Evolutionary conservation across 495 filamentous ascomycete species (phyloP).

Genomic region (Aspergillus mulundensis): DNA sequence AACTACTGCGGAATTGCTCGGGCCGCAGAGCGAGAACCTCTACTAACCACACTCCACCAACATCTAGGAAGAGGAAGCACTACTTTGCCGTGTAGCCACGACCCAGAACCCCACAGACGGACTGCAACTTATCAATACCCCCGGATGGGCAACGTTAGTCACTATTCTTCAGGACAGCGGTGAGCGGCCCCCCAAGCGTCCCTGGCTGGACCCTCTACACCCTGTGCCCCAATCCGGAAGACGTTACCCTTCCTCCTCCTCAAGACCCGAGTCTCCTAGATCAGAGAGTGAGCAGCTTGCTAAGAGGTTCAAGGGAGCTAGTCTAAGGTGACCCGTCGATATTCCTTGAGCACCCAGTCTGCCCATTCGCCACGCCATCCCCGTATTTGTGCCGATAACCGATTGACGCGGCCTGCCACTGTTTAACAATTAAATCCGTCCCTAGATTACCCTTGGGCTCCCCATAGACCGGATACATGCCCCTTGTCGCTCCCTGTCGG

Average conservation of each 20-base stretch:
- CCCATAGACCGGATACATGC: background rate
- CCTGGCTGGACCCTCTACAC: slow-evolving; percentile 45
- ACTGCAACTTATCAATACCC: slow-evolving; percentile 73
- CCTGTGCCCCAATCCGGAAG: slow-evolving; percentile 30
- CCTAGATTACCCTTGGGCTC: too few relatives aligned
- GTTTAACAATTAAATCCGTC: background rate
- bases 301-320: slow-evolving; percentile 99
- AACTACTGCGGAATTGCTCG: background rate
- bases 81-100: slow-evolving; percentile 79
- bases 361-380: background rate
- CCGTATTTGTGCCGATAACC: background rate
- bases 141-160: slow-evolving; percentile 89
- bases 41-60: background rate
- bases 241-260: slow-evolving; percentile 25
- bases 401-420: background rate
- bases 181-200: slow-evolving; percentile 90
- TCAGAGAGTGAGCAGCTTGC: slow-evolving; percentile 73
- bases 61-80: slow-evolving; percentile 77
- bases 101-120: slow-evolving; percentile 72
- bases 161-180: slow-evolving; percentile 91
- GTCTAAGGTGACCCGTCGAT: slow-evolving; percentile 59
- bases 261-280: slow-evolving; percentile 41
- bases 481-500: background rate
- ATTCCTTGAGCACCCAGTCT: slow-evolving; percentile 1
- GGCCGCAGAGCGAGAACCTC: slow-evolving; percentile 14